Conservation (phyloP, 352 stramenopile species). For the Pythium pyrilobum region DNA sequence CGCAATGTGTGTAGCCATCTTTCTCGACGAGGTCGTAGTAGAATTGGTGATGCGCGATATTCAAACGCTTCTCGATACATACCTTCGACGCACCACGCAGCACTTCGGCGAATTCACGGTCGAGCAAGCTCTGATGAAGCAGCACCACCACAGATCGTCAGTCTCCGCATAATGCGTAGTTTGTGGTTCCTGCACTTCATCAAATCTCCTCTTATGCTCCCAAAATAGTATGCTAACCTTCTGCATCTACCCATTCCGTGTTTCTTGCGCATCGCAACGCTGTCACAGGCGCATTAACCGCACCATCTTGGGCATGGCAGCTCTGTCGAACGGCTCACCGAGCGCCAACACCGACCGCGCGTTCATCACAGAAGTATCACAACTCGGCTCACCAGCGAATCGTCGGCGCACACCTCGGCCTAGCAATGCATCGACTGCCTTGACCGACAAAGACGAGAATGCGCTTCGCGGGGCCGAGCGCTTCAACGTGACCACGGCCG, state of each 20-base stretch:
- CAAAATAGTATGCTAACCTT: too few relatives aligned
- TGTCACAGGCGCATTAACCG: too few relatives aligned
- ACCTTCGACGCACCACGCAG: slow-evolving; percentile 48
- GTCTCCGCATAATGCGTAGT: slow-evolving; percentile 11
- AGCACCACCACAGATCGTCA: slow-evolving; percentile 19
- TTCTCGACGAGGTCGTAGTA: slow-evolving; percentile 75
- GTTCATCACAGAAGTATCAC: too few relatives aligned
- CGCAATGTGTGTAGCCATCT: slow-evolving; percentile 40
- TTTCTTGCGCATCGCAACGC: too few relatives aligned
- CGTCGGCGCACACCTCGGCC: not conserved
- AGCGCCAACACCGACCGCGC: too few relatives aligned
- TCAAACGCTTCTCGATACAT: slow-evolving; percentile 58
- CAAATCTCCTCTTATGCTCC: not conserved
- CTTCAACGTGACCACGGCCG: not conserved
- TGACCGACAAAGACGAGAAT: slow-evolving; percentile 2
- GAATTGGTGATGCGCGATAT: slow-evolving; percentile 76
- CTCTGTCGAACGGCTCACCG: too few relatives aligned
- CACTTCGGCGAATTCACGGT: slow-evolving; percentile 61
- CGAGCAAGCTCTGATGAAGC: slow-evolving; percentile 37
- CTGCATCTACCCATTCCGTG: too few relatives aligned
- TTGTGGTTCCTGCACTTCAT: not conserved
- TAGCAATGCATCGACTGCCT: not conserved
- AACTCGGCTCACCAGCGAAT: not conserved
- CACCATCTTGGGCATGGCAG: too few relatives aligned
- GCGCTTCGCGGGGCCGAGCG: slow-evolving; percentile 1